phyloP scores from a whole-genome alignment of 83 land plant genomes.

The Picea abies region DNA sequence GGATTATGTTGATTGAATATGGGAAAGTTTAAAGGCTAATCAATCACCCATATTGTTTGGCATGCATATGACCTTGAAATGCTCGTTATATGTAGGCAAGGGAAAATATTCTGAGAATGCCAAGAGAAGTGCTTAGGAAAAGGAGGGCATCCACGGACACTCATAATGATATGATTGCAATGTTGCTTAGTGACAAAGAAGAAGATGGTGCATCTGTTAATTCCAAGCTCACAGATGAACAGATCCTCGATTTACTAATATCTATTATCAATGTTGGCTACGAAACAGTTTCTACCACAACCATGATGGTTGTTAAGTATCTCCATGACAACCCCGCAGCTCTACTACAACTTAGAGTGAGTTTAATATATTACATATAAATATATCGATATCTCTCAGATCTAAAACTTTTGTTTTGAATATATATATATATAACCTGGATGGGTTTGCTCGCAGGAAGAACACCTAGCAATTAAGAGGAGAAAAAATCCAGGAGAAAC shows the following conservation, averaged over 20 bases:
- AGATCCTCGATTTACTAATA: conserved; percentile 57
- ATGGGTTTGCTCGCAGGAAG: conserved; percentile 28
- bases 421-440: too few relatives aligned
- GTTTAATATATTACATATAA: conserved; percentile 10
- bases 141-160: conserved; percentile 25
- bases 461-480: conserved; percentile 48
- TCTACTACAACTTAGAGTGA: conserved; percentile 56
- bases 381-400: too few relatives aligned
- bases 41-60: too few relatives aligned
- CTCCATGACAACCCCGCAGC: conserved; percentile 58
- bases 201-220: conserved; percentile 1
- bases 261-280: conserved; percentile 65
- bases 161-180: conserved; percentile 46
- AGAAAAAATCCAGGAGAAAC: conserved; percentile 35
- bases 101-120: conserved; percentile 35
- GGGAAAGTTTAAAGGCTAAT: too few relatives aligned
- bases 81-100: conserved; percentile 37
- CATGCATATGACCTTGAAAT: too few relatives aligned
- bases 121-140: conserved; percentile 34
- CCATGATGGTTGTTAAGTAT: conserved; percentile 74
- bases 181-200: conserved; percentile 24
- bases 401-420: too few relatives aligned
- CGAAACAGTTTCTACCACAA: conserved; percentile 73
- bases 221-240: conserved; percentile 46
- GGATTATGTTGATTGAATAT: too few relatives aligned